These are phyloP conservation scores for Penicillium goetzii DNA, from an alignment of 495 filamentous ascomycete species.

Conservation along the genomic window DNA sequence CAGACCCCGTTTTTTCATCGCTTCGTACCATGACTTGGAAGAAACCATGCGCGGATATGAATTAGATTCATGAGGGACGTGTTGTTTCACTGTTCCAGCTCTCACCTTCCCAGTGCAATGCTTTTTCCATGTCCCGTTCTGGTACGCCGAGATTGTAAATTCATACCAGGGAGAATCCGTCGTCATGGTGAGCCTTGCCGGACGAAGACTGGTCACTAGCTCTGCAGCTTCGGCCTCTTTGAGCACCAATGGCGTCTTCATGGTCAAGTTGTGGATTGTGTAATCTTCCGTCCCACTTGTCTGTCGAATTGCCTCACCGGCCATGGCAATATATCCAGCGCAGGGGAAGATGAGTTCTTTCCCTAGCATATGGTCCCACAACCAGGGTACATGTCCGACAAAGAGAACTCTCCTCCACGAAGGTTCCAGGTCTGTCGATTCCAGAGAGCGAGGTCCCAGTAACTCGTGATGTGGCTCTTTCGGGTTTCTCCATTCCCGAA, in stretches of 20 bases:
- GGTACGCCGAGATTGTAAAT: constrained; percentile 47
- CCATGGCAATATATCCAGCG: constrained; percentile 53
- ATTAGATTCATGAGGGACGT: background rate
- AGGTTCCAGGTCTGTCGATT: constrained; percentile 46
- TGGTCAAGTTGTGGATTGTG: constrained; percentile 5
- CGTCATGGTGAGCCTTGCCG: constrained; percentile 35
- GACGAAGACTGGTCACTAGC: constrained; percentile 46
- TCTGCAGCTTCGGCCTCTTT: constrained; percentile 42
- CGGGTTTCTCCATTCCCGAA: constrained; percentile 48
- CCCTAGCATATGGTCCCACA: constrained; percentile 47
- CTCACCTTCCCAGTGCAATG: background rate
- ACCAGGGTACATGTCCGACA: constrained; percentile 49
- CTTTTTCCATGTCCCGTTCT: constrained; percentile 4
- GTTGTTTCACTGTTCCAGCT: background rate
- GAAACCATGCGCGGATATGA: constrained; percentile 1
- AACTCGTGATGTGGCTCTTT: constrained; percentile 47
- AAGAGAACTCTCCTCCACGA: constrained; percentile 54
- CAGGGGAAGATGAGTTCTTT: constrained; percentile 47
- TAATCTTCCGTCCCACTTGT: background rate
- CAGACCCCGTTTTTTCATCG: constrained; percentile 4
- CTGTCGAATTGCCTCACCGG: constrained; percentile 46
- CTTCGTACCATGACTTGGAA: constrained; percentile 10
- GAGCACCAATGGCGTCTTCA: constrained; percentile 42
- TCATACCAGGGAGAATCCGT: constrained; percentile 46
- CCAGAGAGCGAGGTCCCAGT: constrained; percentile 44